Evolutionary conservation across 1,284 basidiomycete genomes (phyloP).

Genomic region (Apiotrichum laibachii): DNA sequence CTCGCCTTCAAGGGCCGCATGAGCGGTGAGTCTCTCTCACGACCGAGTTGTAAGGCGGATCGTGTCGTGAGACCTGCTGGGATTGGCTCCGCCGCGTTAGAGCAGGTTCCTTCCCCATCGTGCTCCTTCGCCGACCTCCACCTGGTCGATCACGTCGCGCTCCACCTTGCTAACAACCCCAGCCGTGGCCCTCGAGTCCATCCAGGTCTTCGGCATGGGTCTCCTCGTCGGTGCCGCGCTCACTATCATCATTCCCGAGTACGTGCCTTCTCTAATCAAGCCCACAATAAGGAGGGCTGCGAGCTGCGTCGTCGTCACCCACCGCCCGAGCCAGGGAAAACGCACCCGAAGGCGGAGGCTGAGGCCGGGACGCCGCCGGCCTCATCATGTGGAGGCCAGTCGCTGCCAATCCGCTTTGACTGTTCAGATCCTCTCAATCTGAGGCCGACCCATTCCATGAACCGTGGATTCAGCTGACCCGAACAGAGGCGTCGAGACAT

Average conservation of each 20-base stretch:
- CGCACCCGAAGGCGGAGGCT: no score
- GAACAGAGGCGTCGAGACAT: constrained; percentile 50
- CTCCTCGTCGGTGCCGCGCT: constrained; percentile 81
- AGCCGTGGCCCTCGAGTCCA: constrained; percentile 60
- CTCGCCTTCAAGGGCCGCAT: constrained; percentile 62
- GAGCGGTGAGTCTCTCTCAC: constrained; percentile 60
- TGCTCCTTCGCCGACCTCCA: background rate
- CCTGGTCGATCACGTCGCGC: background rate
- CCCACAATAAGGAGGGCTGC: no score
- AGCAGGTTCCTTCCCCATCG: no score
- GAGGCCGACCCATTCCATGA: no score
- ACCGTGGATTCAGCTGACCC: background rate
- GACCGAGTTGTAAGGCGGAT: background rate
- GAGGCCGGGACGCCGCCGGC: no score
- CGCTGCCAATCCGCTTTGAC: no score
- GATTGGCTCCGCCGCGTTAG: no score
- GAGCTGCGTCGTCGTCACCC: no score
- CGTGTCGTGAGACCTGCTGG: background rate
- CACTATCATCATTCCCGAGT: constrained; percentile 90
- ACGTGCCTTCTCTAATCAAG: constrained; percentile 35
- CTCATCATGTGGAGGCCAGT: no score
- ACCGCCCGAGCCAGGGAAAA: no score
- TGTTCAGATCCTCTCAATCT: no score
- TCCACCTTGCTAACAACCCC: background rate
- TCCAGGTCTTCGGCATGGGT: constrained; percentile 74